Conservation (phyloP, 495 filamentous ascomycete species). For the Rostrohypoxylon terebratum region DNA sequence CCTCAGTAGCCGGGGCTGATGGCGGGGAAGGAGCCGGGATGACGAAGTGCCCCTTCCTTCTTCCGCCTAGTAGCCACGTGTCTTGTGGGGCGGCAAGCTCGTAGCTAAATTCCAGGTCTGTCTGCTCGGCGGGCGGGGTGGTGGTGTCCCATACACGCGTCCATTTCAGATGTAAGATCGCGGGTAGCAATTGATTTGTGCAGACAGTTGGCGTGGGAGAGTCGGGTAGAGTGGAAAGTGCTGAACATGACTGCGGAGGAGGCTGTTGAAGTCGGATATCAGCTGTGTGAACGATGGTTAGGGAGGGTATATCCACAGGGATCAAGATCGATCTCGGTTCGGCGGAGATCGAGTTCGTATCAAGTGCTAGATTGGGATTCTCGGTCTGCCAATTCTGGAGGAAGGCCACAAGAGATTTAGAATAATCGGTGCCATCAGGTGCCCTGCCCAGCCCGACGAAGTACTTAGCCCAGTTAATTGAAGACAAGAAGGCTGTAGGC, state of each 20-base stretch:
- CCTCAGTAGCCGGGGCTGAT: background rate
- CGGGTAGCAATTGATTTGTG: conserved; percentile 76
- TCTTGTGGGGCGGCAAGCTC: conserved; percentile 82
- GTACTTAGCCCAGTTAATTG: conserved; percentile 55
- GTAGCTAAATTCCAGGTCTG: conserved; percentile 81
- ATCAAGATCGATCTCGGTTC: conserved; percentile 68
- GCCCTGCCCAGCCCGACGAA: conserved; percentile 58
- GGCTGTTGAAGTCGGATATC: conserved; percentile 69
- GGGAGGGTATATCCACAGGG: conserved; percentile 85
- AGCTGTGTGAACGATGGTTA: conserved; percentile 86
- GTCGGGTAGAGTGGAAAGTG: conserved; percentile 37
- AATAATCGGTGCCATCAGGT: conserved; percentile 42
- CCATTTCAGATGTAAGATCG: conserved; percentile 77
- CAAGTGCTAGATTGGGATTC: conserved; percentile 52
- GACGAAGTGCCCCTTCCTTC: conserved; percentile 80
- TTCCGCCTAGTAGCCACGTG: conserved; percentile 86
- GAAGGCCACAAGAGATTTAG: conserved; percentile 48
- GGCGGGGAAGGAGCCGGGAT: conserved; percentile 55
- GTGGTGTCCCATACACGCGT: conserved; percentile 80
- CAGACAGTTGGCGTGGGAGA: conserved; percentile 59
- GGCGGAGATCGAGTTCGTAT: conserved; percentile 21
- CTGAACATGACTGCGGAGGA: conserved; percentile 37
- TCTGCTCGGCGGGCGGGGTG: conserved; percentile 53
- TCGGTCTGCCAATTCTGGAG: conserved; percentile 54
- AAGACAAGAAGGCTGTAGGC: conserved; percentile 54